Evolutionary conservation across 1,284 basidiomycete genomes (phyloP).

Genomic region (Leucocoprinus gongylophorus): DNA sequence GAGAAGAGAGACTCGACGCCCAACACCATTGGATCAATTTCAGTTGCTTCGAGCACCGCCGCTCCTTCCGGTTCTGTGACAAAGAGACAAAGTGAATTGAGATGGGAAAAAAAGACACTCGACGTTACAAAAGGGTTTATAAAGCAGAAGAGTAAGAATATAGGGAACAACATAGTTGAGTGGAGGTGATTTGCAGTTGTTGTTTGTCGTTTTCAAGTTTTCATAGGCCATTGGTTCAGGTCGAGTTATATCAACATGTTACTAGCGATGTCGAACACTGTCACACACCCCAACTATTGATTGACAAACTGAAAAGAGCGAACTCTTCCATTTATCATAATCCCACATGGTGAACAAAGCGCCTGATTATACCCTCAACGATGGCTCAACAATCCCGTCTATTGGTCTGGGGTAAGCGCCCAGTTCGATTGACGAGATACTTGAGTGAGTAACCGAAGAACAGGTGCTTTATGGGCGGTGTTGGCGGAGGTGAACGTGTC

Average conservation of each 20-base stretch:
- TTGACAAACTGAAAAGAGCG: too few species aligned
- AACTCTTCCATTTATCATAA: too few species aligned
- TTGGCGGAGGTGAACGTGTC: conserved; percentile 29
- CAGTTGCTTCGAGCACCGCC: conserved; percentile 17
- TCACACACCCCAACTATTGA: too few species aligned
- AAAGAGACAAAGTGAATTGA: not conserved
- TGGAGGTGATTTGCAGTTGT: not conserved
- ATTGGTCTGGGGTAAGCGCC: conserved; percentile 32
- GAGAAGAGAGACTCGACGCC: conserved; percentile 1
- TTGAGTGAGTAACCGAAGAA: not conserved
- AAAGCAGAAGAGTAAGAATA: not conserved
- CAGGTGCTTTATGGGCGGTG: conserved; percentile 38
- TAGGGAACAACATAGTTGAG: not conserved
- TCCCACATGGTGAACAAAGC: not conserved
- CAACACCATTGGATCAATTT: conserved; percentile 3
- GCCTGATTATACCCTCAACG: conserved; percentile 27
- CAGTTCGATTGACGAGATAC: not conserved
- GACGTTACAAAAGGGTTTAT: conserved; percentile 21
- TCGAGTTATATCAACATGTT: too few species aligned
- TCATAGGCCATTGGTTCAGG: too few species aligned
- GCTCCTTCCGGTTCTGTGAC: conserved; percentile 12
- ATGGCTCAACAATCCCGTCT: conserved; percentile 33
- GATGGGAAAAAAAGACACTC: not conserved
- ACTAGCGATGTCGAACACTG: too few species aligned
- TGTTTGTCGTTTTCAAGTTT: not conserved